Percentiles rank a stretch among this genome's conserved stretches.
phyloP scores from a whole-genome alignment of 2,329 filamentous ascomycete genomes.

The Trichoderma atrobrunneum region DNA sequence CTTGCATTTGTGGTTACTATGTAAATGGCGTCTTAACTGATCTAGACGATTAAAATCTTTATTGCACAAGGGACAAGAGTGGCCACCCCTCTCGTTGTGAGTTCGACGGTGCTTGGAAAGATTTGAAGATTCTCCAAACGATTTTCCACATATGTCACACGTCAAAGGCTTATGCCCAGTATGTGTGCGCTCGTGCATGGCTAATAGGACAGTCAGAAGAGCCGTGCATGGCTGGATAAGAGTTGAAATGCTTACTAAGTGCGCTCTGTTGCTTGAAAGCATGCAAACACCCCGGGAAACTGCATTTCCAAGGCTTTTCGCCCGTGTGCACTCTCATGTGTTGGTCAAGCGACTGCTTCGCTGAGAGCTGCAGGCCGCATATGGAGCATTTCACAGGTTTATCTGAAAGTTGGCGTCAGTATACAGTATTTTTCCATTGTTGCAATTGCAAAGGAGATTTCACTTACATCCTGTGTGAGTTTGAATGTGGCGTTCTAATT shows the following conservation, averaged over 20 bases:
- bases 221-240: neutral
- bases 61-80: conserved; percentile 52
- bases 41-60: conserved; percentile 60
- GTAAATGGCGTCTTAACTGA: conserved; percentile 55
- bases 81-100: conserved; percentile 52
- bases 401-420: conserved; percentile 37
- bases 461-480: conserved; percentile 62
- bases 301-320: conserved; percentile 61
- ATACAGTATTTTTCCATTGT: neutral
- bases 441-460: neutral
- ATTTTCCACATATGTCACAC: conserved; percentile 57
- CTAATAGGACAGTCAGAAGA: conserved; percentile 35
- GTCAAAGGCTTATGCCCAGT: conserved; percentile 62
- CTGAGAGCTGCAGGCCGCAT: conserved; percentile 60
- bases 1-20: conserved; percentile 16
- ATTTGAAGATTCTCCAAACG: conserved; percentile 64
- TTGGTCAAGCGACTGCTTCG: conserved; percentile 65
- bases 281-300: conserved; percentile 48
- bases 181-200: conserved; percentile 66
- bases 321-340: conserved; percentile 66
- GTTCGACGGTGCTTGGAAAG: conserved; percentile 64
- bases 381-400: conserved; percentile 57
- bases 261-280: conserved; percentile 66
- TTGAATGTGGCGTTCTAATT: conserved; percentile 63
- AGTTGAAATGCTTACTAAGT: conserved; percentile 48